phyloP scores from a whole-genome alignment of 441 rosid species.

The Corymbia calophylla region DNA sequence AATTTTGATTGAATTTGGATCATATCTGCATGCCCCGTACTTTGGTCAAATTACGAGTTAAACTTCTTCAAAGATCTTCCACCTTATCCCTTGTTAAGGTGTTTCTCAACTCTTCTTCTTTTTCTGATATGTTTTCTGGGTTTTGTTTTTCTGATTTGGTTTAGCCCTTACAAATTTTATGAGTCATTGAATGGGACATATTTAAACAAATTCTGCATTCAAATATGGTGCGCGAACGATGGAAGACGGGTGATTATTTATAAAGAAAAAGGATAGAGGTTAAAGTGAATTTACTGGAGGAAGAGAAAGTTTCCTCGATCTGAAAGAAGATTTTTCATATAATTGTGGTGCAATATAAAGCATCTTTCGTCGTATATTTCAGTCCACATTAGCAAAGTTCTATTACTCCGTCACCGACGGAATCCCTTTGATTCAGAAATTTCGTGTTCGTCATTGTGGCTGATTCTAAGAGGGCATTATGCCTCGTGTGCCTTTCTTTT shows the following conservation, averaged over 20 bases:
- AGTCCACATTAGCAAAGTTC: background rate
- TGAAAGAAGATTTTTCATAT: background rate
- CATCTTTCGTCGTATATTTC: background rate
- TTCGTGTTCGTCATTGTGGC: background rate
- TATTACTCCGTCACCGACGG: background rate
- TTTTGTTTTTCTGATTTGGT: background rate
- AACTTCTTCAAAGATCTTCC: background rate
- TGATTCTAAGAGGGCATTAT: background rate
- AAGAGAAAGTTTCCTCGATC: background rate
- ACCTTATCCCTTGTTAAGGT: background rate
- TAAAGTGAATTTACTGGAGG: background rate
- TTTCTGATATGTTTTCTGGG: background rate
- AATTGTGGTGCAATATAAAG: background rate
- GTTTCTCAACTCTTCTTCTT: background rate
- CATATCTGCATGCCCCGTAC: background rate
- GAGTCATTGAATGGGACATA: background rate
- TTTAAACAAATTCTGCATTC: background rate
- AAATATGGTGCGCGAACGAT: background rate
- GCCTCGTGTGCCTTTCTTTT: background rate
- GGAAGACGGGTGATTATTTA: background rate
- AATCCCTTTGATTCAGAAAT: background rate
- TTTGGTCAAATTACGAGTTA: background rate
- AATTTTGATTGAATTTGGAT: background rate
- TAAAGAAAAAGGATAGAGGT: background rate
- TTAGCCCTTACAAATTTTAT: background rate